phyloP scores from a whole-genome alignment of 495 filamentous ascomycete genomes.

The Aspergillus incahuasiensis region DNA sequence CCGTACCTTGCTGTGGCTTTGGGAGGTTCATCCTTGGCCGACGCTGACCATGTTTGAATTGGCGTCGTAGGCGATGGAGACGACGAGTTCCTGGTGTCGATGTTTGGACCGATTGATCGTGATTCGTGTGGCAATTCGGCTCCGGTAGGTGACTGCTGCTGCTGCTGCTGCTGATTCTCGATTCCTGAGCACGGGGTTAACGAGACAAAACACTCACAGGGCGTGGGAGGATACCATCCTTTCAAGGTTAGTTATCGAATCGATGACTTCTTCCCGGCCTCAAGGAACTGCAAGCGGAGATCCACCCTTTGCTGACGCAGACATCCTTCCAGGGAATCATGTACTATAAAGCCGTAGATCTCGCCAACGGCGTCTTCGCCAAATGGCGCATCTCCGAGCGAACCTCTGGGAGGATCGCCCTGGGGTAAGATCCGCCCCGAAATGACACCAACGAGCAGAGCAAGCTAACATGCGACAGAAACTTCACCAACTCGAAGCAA shows the following conservation, averaged over 20 bases:
- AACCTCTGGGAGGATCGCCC: no score
- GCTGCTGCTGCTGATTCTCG: not conserved
- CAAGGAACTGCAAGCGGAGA: no score
- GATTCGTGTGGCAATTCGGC: not conserved
- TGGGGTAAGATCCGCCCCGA: no score
- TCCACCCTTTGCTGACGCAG: no score
- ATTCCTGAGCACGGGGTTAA: not conserved
- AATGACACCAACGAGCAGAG: no score
- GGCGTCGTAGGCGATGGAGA: constrained; percentile 2
- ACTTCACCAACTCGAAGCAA: not conserved
- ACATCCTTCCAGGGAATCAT: not conserved
- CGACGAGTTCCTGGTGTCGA: constrained; percentile 1
- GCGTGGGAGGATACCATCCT: not conserved
- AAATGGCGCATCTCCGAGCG: no score
- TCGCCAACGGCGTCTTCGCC: not conserved
- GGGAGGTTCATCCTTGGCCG: no score
- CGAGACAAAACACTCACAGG: not conserved
- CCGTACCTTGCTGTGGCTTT: no score
- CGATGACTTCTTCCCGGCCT: no score
- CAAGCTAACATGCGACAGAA: not conserved
- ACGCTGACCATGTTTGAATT: no score
- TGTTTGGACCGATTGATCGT: constrained; percentile 6
- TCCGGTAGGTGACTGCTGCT: not conserved
- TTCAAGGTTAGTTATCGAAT: constrained; percentile 1
- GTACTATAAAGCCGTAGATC: not conserved